These are phyloP conservation scores for Colletotrichum musicola DNA, from an alignment of 2,329 filamentous ascomycete species.

Conservation along the genomic window DNA sequence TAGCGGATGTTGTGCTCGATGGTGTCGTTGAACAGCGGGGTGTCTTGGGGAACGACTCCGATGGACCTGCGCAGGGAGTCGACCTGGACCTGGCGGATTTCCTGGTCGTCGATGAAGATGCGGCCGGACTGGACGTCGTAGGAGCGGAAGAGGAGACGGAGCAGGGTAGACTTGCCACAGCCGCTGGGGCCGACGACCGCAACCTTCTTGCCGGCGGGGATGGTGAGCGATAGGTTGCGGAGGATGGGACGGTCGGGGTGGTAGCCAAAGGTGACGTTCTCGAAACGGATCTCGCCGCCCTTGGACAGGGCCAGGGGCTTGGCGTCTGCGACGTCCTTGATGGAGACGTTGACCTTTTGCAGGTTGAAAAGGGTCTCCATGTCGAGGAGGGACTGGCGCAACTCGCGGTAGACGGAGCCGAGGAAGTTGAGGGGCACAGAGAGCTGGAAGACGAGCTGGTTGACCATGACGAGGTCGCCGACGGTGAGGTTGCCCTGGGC, in stretches of 20 bases:
- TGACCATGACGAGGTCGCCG: constrained; percentile 97
- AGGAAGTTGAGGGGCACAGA: constrained; percentile 97
- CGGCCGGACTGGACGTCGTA: constrained; percentile 90
- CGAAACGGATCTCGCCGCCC: constrained; percentile 92
- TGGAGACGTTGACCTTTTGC: constrained; percentile 93
- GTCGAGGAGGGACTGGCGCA: constrained; percentile 93
- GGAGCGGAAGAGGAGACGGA: constrained; percentile 91
- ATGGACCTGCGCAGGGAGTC: constrained; percentile 88
- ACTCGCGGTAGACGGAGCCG: constrained; percentile 96
- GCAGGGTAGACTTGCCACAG: constrained; percentile 94
- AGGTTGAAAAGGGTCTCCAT: constrained; percentile 99
- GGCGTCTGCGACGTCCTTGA: constrained; percentile 82
- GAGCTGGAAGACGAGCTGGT: constrained; percentile 97
- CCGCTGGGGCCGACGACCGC: constrained; percentile 95
- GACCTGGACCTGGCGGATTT: constrained; percentile 84
- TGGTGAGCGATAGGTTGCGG: constrained; percentile 85
- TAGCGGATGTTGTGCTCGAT: constrained; percentile 97
- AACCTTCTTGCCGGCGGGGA: constrained; percentile 95
- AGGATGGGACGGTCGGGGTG: constrained; percentile 88
- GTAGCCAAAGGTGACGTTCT: constrained; percentile 96
- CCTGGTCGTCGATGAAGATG: constrained; percentile 93
- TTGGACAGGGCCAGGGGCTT: constrained; percentile 77
- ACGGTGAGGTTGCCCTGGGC: constrained; percentile 85
- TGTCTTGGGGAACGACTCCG: constrained; percentile 97
- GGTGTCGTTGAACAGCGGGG: constrained; percentile 95